phyloP scores from a whole-genome alignment of 2,329 filamentous ascomycete species.

The Penicillium concentricum region DNA sequence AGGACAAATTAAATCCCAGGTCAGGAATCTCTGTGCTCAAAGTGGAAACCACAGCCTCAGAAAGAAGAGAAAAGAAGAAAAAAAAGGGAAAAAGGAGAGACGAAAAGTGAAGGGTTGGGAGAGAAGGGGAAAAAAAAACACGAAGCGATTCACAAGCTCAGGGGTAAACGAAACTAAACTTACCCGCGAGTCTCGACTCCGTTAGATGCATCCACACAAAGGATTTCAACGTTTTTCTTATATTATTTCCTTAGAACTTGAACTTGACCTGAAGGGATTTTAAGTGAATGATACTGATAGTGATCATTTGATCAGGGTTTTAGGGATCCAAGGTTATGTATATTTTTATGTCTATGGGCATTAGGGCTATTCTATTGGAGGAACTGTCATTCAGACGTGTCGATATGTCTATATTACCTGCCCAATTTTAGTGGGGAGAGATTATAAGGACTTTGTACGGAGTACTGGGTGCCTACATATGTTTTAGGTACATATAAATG shows the following conservation, averaged over 20 bases:
- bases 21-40: constrained; percentile 12
- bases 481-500: too few relatives aligned
- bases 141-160: constrained; percentile 12
- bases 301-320: constrained; percentile 19
- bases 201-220: constrained; percentile 7
- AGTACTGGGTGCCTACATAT: background rate
- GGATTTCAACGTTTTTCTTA: background rate
- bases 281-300: constrained; percentile 20
- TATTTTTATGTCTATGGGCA: background rate
- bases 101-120: background rate
- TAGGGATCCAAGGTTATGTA: constrained; percentile 8
- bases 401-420: constrained; percentile 6
- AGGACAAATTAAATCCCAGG: constrained; percentile 18
- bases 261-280: background rate
- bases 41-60: constrained; percentile 8
- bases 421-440: background rate
- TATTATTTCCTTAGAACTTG: background rate
- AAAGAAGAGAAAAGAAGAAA: constrained; percentile 7
- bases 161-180: constrained; percentile 14
- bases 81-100: constrained; percentile 5
- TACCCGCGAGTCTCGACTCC: constrained; percentile 11
- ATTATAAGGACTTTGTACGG: too few relatives aligned
- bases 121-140: background rate
- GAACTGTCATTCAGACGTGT: constrained; percentile 6
- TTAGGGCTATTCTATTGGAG: background rate